Evolutionary conservation across 768 basidiomycete species (phyloP), one percentile per base, ranked within the genome.

Genomic region (Rhizopogon vesiculosus): DNA sequence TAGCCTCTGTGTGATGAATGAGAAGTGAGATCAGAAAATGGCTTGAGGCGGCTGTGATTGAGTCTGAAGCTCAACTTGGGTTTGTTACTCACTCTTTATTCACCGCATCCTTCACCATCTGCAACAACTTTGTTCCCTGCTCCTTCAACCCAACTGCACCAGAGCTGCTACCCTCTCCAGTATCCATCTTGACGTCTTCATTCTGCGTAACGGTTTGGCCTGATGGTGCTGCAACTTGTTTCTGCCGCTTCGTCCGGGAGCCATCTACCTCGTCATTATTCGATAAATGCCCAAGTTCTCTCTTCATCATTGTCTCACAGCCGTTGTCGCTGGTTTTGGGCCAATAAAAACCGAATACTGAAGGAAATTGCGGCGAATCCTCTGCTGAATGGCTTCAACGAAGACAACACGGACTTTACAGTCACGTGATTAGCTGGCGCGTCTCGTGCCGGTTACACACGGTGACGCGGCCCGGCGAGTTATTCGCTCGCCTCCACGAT

Each of bases 11-110:
- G 62, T 63, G 59, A 64, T 66, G 62, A 61, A 64, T 57, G 60
- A 58, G 63, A 63, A 66, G 61, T 67, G 64, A 56, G 65, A 72
- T 69, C 66, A 72, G 66, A 73, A 74, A 72, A 75, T 69, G 68
- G 69, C 67, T 38, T 69, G 66, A 72, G 62, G 70, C 68, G 63
- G 63, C 59, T 56, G 54, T 55, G 48, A 49, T 49, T 35, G 46
- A 13, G 33, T 49, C 46, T 49, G 54, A 33, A 46, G 61, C 62
- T 57, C 66, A 62, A 74, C 62, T 69, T 67, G 66, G 69, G 72
- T 66, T 67, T 72, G 76, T 74, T 74, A 88, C 89, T 79, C 80
- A 92, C 91, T 91, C 89, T 80, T 89, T 89, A 77, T 85, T 87
- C 68, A 84, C 83, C 66, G 88, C 90, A 70, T 89, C 87, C 79